Evolutionary conservation across 176 grass and related monocot species (phyloP).

Genomic region (Lolium perenne): DNA sequence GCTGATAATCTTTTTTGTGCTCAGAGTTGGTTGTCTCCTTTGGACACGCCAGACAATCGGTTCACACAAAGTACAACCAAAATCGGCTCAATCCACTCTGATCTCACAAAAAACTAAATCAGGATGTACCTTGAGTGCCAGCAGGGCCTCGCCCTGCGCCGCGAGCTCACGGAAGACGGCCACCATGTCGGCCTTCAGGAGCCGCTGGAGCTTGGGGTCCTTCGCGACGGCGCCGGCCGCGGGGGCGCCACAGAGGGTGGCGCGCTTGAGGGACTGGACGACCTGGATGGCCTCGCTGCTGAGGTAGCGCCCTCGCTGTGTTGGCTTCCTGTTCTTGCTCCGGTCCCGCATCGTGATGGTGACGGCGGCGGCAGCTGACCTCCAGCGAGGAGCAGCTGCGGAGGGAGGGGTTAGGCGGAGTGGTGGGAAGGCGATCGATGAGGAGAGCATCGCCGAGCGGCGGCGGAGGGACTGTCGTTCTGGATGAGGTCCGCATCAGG

Average conservation of each 20-base stretch:
- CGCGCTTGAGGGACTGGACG: slow-evolving; percentile 81
- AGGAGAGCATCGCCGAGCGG: slow-evolving; percentile 38
- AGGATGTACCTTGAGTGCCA: slow-evolving; percentile 62
- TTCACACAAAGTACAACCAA: background rate
- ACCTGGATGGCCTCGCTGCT: slow-evolving; percentile 86
- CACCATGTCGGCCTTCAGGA: slow-evolving; percentile 84
- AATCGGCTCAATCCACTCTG: background rate
- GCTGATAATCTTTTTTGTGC: background rate
- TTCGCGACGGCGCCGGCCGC: slow-evolving; percentile 34
- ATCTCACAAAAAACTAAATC: background rate
- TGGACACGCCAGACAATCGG: background rate
- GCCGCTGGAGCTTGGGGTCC: slow-evolving; percentile 73
- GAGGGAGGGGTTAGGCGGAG: background rate
- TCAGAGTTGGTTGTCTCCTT: slow-evolving; percentile 18
- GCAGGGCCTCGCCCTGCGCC: slow-evolving; percentile 67
- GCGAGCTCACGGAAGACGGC: slow-evolving; percentile 83
- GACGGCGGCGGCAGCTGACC: slow-evolving; percentile 10
- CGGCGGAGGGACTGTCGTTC: background rate
- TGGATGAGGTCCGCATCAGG: slow-evolving; percentile 30
- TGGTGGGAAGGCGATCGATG: background rate
- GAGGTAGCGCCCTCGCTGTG: slow-evolving; percentile 88
- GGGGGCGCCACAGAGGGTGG: slow-evolving; percentile 21
- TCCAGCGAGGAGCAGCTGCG: slow-evolving; percentile 31
- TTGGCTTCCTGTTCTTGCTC: slow-evolving; percentile 90
- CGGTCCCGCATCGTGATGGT: slow-evolving; percentile 72